Conservation (phyloP, 78 protist species). For the Emiliania huxleyi region DNA sequence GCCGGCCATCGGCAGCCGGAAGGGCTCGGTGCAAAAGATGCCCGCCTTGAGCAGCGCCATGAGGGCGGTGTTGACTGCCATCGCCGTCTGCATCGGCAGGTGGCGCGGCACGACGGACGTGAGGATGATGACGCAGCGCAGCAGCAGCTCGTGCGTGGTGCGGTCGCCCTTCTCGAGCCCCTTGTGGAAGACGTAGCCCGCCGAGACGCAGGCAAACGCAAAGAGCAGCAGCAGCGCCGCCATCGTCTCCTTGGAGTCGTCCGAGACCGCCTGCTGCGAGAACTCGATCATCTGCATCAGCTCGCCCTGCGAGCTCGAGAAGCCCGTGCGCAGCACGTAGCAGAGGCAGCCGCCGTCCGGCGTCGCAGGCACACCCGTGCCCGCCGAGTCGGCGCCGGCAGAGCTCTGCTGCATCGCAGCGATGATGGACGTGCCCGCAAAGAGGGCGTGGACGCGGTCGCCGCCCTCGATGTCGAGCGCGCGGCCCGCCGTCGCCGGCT, state of each 20-base stretch:
- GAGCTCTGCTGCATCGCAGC: background rate
- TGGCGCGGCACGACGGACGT: slow-evolving; percentile 53
- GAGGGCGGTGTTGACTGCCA: slow-evolving; percentile 46
- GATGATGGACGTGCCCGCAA: slow-evolving; percentile 39
- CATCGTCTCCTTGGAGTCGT: slow-evolving; percentile 38
- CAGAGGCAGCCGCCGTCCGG: slow-evolving; percentile 55
- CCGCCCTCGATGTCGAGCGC: background rate
- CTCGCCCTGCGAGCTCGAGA: slow-evolving; percentile 56
- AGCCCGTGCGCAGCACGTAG: slow-evolving; percentile 88
- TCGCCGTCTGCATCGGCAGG: slow-evolving; percentile 44
- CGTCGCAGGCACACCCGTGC: background rate
- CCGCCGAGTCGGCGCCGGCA: background rate
- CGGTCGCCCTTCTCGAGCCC: slow-evolving; percentile 36
- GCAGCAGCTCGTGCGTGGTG: slow-evolving; percentile 42
- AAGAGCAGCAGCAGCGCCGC: slow-evolving; percentile 38
- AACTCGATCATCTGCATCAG: slow-evolving; percentile 59
- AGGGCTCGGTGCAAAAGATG: slow-evolving; percentile 99
- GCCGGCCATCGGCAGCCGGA: slow-evolving; percentile 98
- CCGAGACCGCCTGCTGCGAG: slow-evolving; percentile 31
- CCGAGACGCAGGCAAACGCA: slow-evolving; percentile 57
- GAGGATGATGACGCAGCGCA: slow-evolving; percentile 51
- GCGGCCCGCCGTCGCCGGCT: background rate
- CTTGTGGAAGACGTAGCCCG: slow-evolving; percentile 74
- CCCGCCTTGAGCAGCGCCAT: slow-evolving; percentile 36
- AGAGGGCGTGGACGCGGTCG: slow-evolving; percentile 43